Evolutionary conservation across 768 basidiomycete species (phyloP).

Genomic region (Leccinellum rugosiceps): DNA sequence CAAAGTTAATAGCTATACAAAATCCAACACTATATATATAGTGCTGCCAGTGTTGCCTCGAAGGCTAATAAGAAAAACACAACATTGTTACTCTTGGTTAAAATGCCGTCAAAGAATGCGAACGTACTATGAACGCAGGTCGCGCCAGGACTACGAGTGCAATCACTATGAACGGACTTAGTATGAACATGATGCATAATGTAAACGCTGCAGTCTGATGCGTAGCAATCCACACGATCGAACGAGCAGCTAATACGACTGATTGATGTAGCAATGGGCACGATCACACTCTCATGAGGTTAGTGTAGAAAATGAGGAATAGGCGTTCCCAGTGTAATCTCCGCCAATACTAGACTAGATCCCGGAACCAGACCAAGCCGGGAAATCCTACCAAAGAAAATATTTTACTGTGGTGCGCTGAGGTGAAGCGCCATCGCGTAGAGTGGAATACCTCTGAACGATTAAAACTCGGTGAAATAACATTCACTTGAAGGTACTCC

Average conservation of each 20-base stretch:
- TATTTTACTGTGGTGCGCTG: not conserved
- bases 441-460: not conserved
- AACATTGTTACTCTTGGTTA: not conserved
- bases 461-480: conserved; percentile 8
- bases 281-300: not conserved
- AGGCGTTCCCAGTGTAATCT: conserved; percentile 17
- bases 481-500: conserved; percentile 14
- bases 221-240: not conserved
- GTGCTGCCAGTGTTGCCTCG: no score
- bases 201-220: not conserved
- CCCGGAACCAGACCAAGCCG: not conserved
- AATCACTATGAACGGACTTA: not conserved
- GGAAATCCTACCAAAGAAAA: not conserved
- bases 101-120: not conserved
- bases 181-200: not conserved
- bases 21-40: no score
- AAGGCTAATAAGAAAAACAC: no score
- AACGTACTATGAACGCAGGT: not conserved
- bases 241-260: not conserved
- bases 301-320: not conserved
- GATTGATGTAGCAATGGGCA: not conserved
- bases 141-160: not conserved
- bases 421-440: not conserved
- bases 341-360: conserved; percentile 12
- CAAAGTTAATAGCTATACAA: not conserved